Conservation (phyloP, 2,329 filamentous ascomycete genomes). For the Cladobotryum protrusum region DNA sequence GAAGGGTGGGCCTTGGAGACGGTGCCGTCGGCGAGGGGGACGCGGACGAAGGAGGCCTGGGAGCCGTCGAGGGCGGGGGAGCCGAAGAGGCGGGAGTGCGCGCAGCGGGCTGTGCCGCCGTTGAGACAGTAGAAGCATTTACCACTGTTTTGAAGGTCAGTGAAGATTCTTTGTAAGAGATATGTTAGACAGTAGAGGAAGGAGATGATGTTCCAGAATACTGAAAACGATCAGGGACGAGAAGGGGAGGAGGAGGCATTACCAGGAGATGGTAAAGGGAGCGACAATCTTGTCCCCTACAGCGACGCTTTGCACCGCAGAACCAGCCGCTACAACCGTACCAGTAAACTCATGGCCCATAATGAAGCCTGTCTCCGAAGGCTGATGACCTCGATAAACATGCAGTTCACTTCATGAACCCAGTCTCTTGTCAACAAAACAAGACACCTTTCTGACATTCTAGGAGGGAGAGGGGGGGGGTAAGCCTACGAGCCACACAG, state of each 20-base stretch:
- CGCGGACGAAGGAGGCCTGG: conserved; percentile 76
- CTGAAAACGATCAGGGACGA: too few relatives aligned
- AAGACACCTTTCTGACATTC: not conserved
- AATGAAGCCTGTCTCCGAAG: conserved; percentile 55
- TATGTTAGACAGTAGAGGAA: not conserved
- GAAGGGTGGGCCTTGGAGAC: conserved; percentile 60
- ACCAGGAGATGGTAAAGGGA: conserved; percentile 80
- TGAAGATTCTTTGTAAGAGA: not conserved
- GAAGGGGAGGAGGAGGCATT: conserved; percentile 19
- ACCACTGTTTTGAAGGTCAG: conserved; percentile 18
- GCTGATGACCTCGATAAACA: conserved; percentile 75
- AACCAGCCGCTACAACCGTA: conserved; percentile 60
- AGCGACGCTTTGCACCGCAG: conserved; percentile 59
- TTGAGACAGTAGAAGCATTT: conserved; percentile 81
- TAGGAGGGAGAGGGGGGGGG: not conserved
- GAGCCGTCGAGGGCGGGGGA: conserved; percentile 63
- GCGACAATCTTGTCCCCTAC: conserved; percentile 74
- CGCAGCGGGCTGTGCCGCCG: conserved; percentile 71
- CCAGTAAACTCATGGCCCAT: conserved; percentile 89
- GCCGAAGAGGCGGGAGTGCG: conserved; percentile 65
- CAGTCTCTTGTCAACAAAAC: not conserved
- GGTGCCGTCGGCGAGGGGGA: conserved; percentile 76
- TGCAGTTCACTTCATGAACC: conserved; percentile 64
- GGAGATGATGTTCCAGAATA: too few relatives aligned
- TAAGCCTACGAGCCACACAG: conserved; percentile 76